Conservation (phyloP, 805 yeast genomes). For the Suhomyces emberorum region DNA sequence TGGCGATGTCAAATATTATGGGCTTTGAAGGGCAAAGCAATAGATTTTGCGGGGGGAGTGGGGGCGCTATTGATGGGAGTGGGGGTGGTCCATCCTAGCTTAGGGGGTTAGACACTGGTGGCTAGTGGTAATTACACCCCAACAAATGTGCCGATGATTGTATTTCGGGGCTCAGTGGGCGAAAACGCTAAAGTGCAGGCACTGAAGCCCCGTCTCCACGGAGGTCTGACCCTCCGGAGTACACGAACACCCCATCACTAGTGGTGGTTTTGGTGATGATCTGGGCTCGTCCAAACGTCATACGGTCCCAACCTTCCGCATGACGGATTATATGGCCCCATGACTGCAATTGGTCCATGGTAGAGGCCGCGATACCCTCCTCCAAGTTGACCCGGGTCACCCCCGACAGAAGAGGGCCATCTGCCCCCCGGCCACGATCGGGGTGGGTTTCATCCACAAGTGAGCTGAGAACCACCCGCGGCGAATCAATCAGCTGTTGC, state of each 20-base stretch:
- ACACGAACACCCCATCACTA: conserved; percentile 41
- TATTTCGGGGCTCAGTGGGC: too few species aligned
- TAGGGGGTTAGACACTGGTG: too few species aligned
- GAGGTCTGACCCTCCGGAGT: conserved; percentile 72
- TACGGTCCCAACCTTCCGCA: conserved; percentile 41
- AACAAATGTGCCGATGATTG: too few species aligned
- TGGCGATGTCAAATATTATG: too few species aligned
- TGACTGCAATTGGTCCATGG: conserved; percentile 40
- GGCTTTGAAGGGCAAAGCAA: too few species aligned
- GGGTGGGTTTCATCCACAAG: conserved; percentile 35
- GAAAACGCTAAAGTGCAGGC: conserved; percentile 39
- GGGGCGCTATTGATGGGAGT: too few species aligned
- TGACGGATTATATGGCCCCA: conserved; percentile 58
- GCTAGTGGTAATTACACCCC: too few species aligned
- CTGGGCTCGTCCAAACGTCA: conserved; percentile 67
- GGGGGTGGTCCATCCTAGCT: too few species aligned
- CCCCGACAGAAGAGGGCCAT: conserved; percentile 60
- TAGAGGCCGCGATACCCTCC: conserved; percentile 53
- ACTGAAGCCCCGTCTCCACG: conserved; percentile 84
- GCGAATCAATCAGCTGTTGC: conserved; percentile 73
- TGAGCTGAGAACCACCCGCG: conserved; percentile 64
- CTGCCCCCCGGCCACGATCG: conserved; percentile 57
- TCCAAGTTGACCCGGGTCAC: conserved; percentile 62
- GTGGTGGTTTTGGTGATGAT: conserved; percentile 51
- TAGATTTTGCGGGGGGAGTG: too few species aligned